Evolutionary conservation across 768 basidiomycete genomes (phyloP).

Genomic region (Butyriboletus loyo): DNA sequence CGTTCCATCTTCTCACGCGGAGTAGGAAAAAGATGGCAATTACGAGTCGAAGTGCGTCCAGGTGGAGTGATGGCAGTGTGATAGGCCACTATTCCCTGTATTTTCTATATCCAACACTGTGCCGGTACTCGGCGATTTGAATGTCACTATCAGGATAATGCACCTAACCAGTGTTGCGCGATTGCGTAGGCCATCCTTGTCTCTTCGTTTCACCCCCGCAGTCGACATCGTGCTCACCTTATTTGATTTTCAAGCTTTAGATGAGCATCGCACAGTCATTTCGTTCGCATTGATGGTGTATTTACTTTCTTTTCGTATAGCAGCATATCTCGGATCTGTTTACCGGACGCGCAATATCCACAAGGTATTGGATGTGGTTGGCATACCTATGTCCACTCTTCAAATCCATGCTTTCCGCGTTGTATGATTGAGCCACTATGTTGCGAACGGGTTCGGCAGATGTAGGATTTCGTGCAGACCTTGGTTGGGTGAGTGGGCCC

Average conservation of each 20-base stretch:
- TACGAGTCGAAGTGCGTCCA: not conserved
- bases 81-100: not conserved
- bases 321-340: not conserved
- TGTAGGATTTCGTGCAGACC: not conserved
- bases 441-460: too few species aligned
- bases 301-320: not conserved
- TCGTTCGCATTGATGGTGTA: not conserved
- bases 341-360: not conserved
- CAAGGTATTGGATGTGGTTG: not conserved
- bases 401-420: not conserved
- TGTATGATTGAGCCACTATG: not conserved
- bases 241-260: too few species aligned
- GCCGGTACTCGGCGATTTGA: not conserved
- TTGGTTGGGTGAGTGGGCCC: not conserved
- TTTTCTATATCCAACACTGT: too few species aligned
- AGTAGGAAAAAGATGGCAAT: not conserved
- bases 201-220: not conserved
- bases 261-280: too few species aligned
- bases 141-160: not conserved
- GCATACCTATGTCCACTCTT: too few species aligned
- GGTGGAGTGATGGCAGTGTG: not conserved
- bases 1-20: slow-evolving; percentile 1
- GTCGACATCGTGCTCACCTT: not conserved
- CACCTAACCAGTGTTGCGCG: not conserved
- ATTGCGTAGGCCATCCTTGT: not conserved